These are phyloP conservation scores for Primulina tabacum DNA, from an alignment of 257 asterid species.

Conservation along the genomic window DNA sequence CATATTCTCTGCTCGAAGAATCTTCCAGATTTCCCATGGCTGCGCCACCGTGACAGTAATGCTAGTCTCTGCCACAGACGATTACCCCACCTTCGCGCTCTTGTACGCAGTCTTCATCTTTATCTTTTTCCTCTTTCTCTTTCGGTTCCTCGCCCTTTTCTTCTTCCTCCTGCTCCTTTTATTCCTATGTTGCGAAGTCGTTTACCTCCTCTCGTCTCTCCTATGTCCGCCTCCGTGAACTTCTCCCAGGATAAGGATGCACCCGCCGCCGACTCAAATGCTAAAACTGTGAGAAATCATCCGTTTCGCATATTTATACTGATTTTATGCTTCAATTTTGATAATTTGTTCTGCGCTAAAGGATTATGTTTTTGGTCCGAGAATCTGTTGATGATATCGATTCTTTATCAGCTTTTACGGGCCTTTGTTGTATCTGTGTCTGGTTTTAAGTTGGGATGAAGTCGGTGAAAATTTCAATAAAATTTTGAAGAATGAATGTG, in stretches of 20 bases:
- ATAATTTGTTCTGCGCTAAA: background rate
- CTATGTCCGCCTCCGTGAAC: conserved; percentile 41
- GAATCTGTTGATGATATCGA: background rate
- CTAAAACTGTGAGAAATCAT: conserved; percentile 51
- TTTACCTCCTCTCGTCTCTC: conserved; percentile 30
- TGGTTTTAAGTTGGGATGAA: background rate
- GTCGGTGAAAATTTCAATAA: no score
- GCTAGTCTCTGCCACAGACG: conserved; percentile 27
- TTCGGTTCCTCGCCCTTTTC: conserved; percentile 33
- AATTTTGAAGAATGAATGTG: background rate
- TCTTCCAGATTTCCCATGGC: conserved; percentile 11
- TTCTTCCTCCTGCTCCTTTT: conserved; percentile 34
- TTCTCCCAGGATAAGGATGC: conserved; percentile 15
- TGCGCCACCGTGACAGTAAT: background rate
- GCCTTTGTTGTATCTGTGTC: background rate
- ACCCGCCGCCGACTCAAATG: conserved; percentile 19
- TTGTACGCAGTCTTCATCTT: conserved; percentile 30
- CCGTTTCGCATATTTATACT: background rate
- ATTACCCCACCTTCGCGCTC: conserved; percentile 28
- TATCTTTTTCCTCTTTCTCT: conserved; percentile 32
- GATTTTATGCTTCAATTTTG: background rate
- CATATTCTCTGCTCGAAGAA: conserved; percentile 6
- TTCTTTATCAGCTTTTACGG: background rate
- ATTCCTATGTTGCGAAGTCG: conserved; percentile 44
- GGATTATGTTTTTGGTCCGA: background rate